Conservation (phyloP, 805 yeast species). For the Wickerhamiella musiphila region DNA sequence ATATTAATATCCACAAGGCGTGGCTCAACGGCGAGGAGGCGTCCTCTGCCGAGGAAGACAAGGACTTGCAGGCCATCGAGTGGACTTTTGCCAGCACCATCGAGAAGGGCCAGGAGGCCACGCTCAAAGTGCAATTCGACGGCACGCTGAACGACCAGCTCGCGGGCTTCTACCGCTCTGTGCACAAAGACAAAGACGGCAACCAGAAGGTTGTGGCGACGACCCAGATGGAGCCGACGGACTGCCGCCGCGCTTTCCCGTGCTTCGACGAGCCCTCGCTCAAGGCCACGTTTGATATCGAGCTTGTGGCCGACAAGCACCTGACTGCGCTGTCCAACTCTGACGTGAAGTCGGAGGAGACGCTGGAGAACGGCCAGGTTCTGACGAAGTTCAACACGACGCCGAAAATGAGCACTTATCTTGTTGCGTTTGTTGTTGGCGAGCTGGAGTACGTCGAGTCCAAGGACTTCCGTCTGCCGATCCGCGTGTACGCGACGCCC, state of each 20-base stretch:
- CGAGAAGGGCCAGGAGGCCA: constrained; percentile 30
- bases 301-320: constrained; percentile 33
- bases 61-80: constrained; percentile 45
- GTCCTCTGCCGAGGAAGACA: constrained; percentile 22
- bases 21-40: constrained; percentile 18
- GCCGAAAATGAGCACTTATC: constrained; percentile 58
- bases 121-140: constrained; percentile 35
- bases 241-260: constrained; percentile 64
- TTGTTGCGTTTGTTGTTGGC: constrained; percentile 58
- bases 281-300: constrained; percentile 47
- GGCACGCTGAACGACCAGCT: constrained; percentile 48
- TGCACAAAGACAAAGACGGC: constrained; percentile 37
- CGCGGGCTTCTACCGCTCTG: constrained; percentile 60
- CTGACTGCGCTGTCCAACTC: constrained; percentile 51
- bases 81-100: constrained; percentile 34
- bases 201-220: constrained; percentile 40
- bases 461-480: constrained; percentile 39
- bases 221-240: constrained; percentile 62
- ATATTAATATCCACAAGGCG: constrained; percentile 35
- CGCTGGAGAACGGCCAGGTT: constrained; percentile 25
- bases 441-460: constrained; percentile 46
- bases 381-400: constrained; percentile 40
- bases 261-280: constrained; percentile 57
- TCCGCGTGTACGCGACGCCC: constrained; percentile 53
- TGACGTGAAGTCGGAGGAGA: constrained; percentile 32